phyloP scores from a whole-genome alignment of 2,329 filamentous ascomycete species.

The Trichocomaceae sp. region DNA sequence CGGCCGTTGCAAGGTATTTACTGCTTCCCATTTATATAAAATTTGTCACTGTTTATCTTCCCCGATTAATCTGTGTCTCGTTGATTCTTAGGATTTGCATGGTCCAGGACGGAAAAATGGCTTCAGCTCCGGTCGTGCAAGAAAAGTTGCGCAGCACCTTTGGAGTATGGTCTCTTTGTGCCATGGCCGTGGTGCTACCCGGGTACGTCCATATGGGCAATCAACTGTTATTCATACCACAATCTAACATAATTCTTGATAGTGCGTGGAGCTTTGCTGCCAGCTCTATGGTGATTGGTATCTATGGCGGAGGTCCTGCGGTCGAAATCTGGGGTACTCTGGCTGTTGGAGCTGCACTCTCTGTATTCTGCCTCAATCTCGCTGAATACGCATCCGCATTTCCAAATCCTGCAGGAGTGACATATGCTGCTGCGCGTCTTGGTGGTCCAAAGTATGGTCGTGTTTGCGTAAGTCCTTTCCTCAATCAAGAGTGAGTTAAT shows the following conservation, averaged over 20 bases:
- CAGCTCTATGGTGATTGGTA: neutral
- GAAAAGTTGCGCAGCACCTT: neutral
- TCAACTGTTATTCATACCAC: neutral
- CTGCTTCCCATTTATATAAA: neutral
- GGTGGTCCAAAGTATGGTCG: neutral
- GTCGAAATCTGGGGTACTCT: neutral
- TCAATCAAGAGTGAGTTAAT: neutral
- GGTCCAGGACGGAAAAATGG: neutral
- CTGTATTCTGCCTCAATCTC: neutral
- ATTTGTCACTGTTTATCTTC: neutral
- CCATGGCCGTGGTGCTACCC: neutral
- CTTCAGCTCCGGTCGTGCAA: neutral
- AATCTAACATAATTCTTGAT: neutral
- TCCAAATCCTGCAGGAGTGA: neutral
- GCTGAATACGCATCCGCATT: neutral
- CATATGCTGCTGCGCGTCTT: neutral
- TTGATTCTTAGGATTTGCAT: neutral
- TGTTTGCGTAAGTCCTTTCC: neutral
- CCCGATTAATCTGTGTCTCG: neutral
- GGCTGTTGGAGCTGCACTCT: neutral
- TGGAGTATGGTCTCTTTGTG: neutral
- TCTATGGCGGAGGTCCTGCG: neutral
- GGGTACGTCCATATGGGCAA: neutral
- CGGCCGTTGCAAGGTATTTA: too few relatives aligned
- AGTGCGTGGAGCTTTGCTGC: neutral